Base-by-base conservation (phyloP, 2,329 filamentous ascomycete species). In the Hymenoscyphus occultus region DNA sequence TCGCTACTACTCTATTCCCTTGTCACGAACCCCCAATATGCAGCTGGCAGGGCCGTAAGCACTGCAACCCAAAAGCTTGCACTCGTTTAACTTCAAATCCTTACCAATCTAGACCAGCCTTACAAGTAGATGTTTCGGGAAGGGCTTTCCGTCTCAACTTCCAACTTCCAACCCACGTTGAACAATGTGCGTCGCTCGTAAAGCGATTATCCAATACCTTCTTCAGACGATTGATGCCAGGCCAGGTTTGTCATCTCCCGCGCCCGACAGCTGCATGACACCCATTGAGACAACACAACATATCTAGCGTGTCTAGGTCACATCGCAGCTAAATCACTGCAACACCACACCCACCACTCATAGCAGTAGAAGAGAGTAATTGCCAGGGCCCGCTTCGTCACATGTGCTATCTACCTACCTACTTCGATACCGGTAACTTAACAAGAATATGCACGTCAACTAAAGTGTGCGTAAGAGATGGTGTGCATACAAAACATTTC, bases 381-480 rank as follows among this genome's bases (percentile, higher is more conserved):
- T 54, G n/a, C 48, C 48, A 54, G 48, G 22, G 22, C 22, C 12
- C 19, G 22, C n/a, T 12, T 12, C 10, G 22, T 22, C 19, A 54
- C 19, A 22, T 28, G 4, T 54, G 5, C n/a, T 54, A 54, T 22
- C 48, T 54, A 54, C 48, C 48, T 54, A 54, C 48, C 48, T 28
- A 54, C 48, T 54, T 54, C 19, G 48, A 13, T 54, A 54, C 48
- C 48, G 48, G 22, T 54, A 54, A 54, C 48, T 54, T 54, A 22
- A 54, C 22, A 54, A 19, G 22, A 54, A 28, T 22, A 28, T 12
- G 19, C 19, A 54, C 19, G 10, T 1, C 19, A 28, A 22, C 48
- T 10, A 28, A 54, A 54, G 48, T 19, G 7, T 22, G n/a, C 5
- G n/a, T 9, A 35, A 35, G 7, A 51, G 45, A 19, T 51, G 48